Base-by-base conservation (phyloP, 2,329 filamentous ascomycete genomes). In the Clonostachys byssicola region DNA sequence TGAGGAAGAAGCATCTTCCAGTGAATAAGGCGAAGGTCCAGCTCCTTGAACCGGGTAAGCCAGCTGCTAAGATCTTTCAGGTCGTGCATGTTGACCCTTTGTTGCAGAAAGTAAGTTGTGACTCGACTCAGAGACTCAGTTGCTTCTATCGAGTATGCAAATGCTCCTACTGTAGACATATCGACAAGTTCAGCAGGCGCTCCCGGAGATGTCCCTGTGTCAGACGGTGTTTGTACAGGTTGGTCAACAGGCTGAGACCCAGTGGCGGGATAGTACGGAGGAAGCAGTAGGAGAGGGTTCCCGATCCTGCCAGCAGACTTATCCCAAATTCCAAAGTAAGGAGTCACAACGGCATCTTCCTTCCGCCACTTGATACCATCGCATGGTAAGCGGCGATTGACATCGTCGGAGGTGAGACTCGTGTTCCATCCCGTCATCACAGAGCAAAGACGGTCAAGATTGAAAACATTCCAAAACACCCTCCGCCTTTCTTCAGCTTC, bases 41-140 rank as follows among this genome's bases (percentile, higher is more conserved):
- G 53, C 49, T 75, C 71, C 38, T 75, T 75, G 56, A 75, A 76
- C 5, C 71, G 56, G 5, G 64, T 71, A 4, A 75, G 56, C 72
- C 68, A 75, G 36, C 62, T 62, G 5, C 64, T 58, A 13, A 73
- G 61, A 34, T 72, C 64, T 5, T 68, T 62, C 0, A 62, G 59
- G 45, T 70, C 61, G 6, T 55, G 51, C 10, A 69, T 59, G 46
- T 74, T 61, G 30, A 74, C 60, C 9, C 58, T 57, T 45, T 74
- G 70, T 41, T 71, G 70, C 0, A 75, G 57, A 41, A 76, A 75
- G 48, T 68, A 74, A 0, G 62, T 70, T 1, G 62, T 73, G 1
- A 75, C 68, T 0, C 65, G 63, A 42, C 68, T 73, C 5, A 75
- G 54, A 0, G 66, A 73, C 50, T 75, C 73, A 0, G 71, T 73